A percentile compares a stretch with the other conserved stretches of the same genome.
Conservation (phyloP, 1,284 basidiomycete species). For the Inonotus obliquus region DNA sequence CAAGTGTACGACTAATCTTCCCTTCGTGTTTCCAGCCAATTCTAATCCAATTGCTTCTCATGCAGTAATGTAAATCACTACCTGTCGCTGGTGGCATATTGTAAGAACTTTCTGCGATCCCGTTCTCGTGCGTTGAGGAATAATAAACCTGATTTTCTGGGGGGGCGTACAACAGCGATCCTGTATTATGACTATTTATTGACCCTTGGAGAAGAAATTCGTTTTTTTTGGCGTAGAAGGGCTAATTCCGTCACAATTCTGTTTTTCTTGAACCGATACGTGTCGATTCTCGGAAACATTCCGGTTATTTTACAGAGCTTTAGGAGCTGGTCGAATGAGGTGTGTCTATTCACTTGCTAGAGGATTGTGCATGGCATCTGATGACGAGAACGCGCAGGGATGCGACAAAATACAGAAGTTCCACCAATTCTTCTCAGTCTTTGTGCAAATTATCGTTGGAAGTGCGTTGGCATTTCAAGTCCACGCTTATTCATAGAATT, state of each 20-base stretch:
- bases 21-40: not conserved
- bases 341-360: not conserved
- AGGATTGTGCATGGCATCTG: not conserved
- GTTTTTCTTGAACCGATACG: conserved; percentile 18
- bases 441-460: conserved; percentile 15
- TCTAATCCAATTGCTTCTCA: not conserved
- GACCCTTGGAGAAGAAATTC: conserved; percentile 14
- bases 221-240: conserved; percentile 16
- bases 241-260: conserved; percentile 11
- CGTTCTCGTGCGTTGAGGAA: not conserved
- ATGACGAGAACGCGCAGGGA: not conserved
- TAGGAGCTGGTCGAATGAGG: not conserved
- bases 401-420: conserved; percentile 11
- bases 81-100: conserved; percentile 12
- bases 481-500: not conserved
- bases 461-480: not conserved
- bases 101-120: not conserved
- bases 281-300: conserved; percentile 14
- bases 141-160: not conserved
- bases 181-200: conserved; percentile 18
- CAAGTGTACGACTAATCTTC: conserved; percentile 7
- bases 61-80: conserved; percentile 14
- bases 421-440: conserved; percentile 16
- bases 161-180: conserved; percentile 6
- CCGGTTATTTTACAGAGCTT: conserved; percentile 14